Base-by-base conservation (phyloP, 257 asterid genomes). In the Solanum paucissectum region DNA sequence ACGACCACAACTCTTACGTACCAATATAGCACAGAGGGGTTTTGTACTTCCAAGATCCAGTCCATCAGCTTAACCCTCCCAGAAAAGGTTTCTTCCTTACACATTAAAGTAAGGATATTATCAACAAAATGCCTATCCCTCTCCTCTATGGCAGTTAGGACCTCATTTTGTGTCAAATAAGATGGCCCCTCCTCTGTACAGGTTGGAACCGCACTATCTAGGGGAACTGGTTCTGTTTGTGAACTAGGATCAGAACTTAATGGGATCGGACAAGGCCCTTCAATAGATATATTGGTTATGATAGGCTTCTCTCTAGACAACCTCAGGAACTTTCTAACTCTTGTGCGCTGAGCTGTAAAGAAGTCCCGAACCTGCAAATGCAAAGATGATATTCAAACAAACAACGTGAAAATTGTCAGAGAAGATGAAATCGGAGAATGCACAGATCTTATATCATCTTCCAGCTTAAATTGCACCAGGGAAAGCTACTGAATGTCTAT, bases 11-110 rank as follows among this genome's bases (percentile, higher is more conserved):
- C 86, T 27, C 33, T 60, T 83, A 86, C 85, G 32, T 97, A 97
- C 99, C 99, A 94, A 64, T 89, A 90, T 62, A 96, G 92, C 77
- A 93, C 95, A 79, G 96, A 89, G 81, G 95, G 91, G 83, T 94
- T 96, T 87, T 92, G 94, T 62, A 96, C 91, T 42, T 90, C 96
- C 92, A 96, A 89, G 90, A 96, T 90, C 99, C 96, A 93, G 86
- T 92, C 93, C 96, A 97, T 93, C 95, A 96, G 91, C 89, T 96
- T 95, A 90, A 93, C 95, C 92, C 95, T 98, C 87, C 98, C 99
- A 84, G 94, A 91, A 88, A 95, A 97, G 40, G 98, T 91, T 89
- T 97, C 99, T 92, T 96, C 99, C 91, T 93, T 95, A 83, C 98
- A 93, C 99, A 97, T 94, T 86, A 87, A 92, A 90, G 88, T 91